Percentiles rank a stretch among this genome's conserved stretches.
These are phyloP conservation scores for Phallus indusiatus DNA, from an alignment of 768 basidiomycete genomes.

Conservation along the genomic window DNA sequence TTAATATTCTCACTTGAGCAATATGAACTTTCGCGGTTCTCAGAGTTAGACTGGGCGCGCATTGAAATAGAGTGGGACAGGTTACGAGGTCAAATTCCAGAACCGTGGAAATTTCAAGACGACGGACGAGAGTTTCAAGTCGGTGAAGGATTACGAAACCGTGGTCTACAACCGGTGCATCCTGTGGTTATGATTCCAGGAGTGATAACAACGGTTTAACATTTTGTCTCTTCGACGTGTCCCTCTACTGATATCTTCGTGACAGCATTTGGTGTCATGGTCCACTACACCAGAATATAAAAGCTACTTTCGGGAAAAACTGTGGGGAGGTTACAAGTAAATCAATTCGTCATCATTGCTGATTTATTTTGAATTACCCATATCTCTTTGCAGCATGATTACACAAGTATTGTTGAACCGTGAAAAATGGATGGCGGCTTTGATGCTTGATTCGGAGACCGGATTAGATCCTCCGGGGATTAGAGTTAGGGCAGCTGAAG, in stretches of 20 bases:
- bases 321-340: slow-evolving; percentile 30
- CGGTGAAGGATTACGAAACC: slow-evolving; percentile 55
- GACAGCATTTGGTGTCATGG: slow-evolving; percentile 74
- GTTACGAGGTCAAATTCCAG: slow-evolving; percentile 59
- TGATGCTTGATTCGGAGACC: slow-evolving; percentile 86
- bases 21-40: slow-evolving; percentile 53
- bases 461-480: slow-evolving; percentile 81
- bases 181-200: slow-evolving; percentile 87
- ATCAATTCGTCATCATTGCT: background rate
- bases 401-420: slow-evolving; percentile 76
- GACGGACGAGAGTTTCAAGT: slow-evolving; percentile 76
- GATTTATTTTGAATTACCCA: slow-evolving; percentile 10
- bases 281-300: slow-evolving; percentile 79
- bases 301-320: slow-evolving; percentile 83
- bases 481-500: slow-evolving; percentile 84
- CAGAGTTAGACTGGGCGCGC: slow-evolving; percentile 54
- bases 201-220: slow-evolving; percentile 69
- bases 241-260: slow-evolving; percentile 27
- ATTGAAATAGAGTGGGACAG: slow-evolving; percentile 66
- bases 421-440: slow-evolving; percentile 81
- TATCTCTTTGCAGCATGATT: slow-evolving; percentile 52
- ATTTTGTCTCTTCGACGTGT: background rate
- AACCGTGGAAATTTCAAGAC: slow-evolving; percentile 72
- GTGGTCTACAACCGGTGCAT: slow-evolving; percentile 58
- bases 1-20: slow-evolving; percentile 57